phyloP scores from a whole-genome alignment of 2,329 filamentous ascomycete species.

The Stagonosporopsis vannaccii region DNA sequence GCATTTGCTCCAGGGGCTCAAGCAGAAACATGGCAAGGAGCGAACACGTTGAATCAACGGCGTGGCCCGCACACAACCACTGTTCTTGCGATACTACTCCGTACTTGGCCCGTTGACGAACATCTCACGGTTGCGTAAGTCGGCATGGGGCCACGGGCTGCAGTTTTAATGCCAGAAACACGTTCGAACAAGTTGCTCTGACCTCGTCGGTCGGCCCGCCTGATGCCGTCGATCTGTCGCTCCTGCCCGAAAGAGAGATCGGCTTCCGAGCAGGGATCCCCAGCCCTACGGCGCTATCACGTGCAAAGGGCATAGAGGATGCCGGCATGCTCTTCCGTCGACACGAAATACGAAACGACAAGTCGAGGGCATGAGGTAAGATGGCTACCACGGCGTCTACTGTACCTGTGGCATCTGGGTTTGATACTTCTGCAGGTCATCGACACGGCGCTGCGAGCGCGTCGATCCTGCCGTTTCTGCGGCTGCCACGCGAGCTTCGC shows the following conservation, averaged over 20 bases:
- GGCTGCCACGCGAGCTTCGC: conserved; percentile 48
- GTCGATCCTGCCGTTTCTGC: conserved; percentile 39
- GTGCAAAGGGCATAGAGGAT: conserved; percentile 1
- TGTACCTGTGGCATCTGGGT: conserved; percentile 11
- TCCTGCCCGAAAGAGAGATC: conserved; percentile 21
- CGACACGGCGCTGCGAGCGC: conserved; percentile 4
- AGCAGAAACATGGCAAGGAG: not conserved
- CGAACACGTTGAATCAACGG: conserved; percentile 7
- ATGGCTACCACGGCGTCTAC: conserved; percentile 22
- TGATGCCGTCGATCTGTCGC: conserved; percentile 20
- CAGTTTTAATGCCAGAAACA: conserved; percentile 14
- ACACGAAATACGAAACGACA: conserved; percentile 23
- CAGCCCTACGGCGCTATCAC: not conserved
- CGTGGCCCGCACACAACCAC: not conserved
- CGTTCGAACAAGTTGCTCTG: conserved; percentile 18
- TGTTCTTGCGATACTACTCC: conserved; percentile 6
- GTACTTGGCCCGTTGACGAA: conserved; percentile 11
- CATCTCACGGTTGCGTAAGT: conserved; percentile 10
- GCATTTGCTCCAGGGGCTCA: conserved; percentile 10
- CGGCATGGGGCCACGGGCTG: conserved; percentile 11
- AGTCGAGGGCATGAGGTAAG: conserved; percentile 19
- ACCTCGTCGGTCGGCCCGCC: conserved; percentile 21
- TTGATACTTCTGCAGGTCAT: conserved; percentile 13
- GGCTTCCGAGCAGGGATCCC: conserved; percentile 17
- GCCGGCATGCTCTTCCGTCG: conserved; percentile 9